These are phyloP conservation scores for Mortierella sp. DNA, from an alignment of 371 early-diverging fungal genomes.

Conservation along the genomic window DNA sequence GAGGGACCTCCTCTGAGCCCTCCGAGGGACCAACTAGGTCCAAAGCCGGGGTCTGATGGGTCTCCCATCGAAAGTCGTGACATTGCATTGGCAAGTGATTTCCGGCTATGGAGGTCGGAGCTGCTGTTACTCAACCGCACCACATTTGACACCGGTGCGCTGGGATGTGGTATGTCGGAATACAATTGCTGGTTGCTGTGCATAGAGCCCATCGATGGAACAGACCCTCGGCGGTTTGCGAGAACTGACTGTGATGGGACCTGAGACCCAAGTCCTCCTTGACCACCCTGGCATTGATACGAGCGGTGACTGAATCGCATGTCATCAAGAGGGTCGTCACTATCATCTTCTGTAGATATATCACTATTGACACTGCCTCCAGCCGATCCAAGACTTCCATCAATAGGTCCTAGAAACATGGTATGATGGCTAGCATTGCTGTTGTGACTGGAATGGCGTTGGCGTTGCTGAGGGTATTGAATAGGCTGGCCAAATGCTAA, in stretches of 20 bases:
- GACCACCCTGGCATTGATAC: conserved; percentile 22
- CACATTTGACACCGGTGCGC: conserved; percentile 26
- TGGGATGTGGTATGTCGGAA: conserved; percentile 11
- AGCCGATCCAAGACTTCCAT: conserved; percentile 42
- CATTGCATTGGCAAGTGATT: conserved; percentile 48
- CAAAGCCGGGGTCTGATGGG: conserved; percentile 11
- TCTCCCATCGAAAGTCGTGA: conserved; percentile 35
- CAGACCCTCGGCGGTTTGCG: conserved; percentile 43
- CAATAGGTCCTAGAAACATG: conserved; percentile 48
- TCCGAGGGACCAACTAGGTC: conserved; percentile 5
- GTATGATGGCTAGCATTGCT: conserved; percentile 53
- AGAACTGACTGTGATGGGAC: conserved; percentile 34
- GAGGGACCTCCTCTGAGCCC: conserved; percentile 8
- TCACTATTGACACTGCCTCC: conserved; percentile 53
- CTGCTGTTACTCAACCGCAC: conserved; percentile 42
- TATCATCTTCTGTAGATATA: conserved; percentile 49
- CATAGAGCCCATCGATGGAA: conserved; percentile 25
- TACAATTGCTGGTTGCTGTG: conserved; percentile 32
- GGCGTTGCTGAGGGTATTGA: conserved; percentile 43
- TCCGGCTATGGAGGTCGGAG: conserved; percentile 47
- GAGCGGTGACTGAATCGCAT: conserved; percentile 38
- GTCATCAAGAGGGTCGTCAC: conserved; percentile 51
- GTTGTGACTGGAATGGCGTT: conserved; percentile 53
- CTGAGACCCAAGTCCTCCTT: conserved; percentile 31
- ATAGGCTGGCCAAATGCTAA: conserved; percentile 13